Evolutionary conservation across 768 basidiomycete species (phyloP).

Genomic region (Dentipellis fragilis): DNA sequence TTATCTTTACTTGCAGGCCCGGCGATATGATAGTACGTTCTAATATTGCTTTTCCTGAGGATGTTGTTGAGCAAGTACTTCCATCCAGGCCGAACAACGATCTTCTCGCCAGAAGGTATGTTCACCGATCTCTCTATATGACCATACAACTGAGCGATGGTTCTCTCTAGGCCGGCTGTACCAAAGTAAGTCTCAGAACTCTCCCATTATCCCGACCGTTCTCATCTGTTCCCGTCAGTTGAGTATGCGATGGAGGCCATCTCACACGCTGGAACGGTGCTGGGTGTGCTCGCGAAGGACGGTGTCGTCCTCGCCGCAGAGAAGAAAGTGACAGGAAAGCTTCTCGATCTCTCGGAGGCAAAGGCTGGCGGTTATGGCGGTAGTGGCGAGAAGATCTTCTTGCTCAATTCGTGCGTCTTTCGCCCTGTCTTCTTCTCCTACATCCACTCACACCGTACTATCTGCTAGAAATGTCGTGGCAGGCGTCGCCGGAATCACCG

Average conservation of each 20-base stretch:
- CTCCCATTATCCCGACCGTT: not conserved
- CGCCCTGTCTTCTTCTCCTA: not conserved
- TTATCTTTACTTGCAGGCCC: constrained; percentile 42
- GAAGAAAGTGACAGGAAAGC: constrained; percentile 97
- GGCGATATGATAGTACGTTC: constrained; percentile 88
- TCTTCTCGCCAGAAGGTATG: constrained; percentile 95
- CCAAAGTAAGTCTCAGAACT: constrained; percentile 59
- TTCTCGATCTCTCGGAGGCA: constrained; percentile 79
- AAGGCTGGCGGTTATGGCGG: constrained; percentile 90
- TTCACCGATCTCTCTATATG: constrained; percentile 1
- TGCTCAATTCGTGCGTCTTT: constrained; percentile 73
- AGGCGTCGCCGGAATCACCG: constrained; percentile 91
- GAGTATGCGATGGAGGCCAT: constrained; percentile 99
- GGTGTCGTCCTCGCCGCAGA: constrained; percentile 90
- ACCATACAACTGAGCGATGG: constrained; percentile 5
- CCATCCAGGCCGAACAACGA: constrained; percentile 78
- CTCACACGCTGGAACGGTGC: constrained; percentile 88
- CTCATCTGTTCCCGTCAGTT: constrained; percentile 37
- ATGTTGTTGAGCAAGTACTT: constrained; percentile 6
- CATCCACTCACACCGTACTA: not conserved
- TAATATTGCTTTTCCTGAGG: not conserved
- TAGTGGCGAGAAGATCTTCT: constrained; percentile 96
- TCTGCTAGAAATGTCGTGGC: constrained; percentile 78
- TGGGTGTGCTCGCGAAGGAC: constrained; percentile 85
- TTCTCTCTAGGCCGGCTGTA: constrained; percentile 75